Percentiles rank a stretch among this genome's conserved stretches.
phyloP scores from a whole-genome alignment of 495 filamentous ascomycete species.

The Aspergillus wentii region DNA sequence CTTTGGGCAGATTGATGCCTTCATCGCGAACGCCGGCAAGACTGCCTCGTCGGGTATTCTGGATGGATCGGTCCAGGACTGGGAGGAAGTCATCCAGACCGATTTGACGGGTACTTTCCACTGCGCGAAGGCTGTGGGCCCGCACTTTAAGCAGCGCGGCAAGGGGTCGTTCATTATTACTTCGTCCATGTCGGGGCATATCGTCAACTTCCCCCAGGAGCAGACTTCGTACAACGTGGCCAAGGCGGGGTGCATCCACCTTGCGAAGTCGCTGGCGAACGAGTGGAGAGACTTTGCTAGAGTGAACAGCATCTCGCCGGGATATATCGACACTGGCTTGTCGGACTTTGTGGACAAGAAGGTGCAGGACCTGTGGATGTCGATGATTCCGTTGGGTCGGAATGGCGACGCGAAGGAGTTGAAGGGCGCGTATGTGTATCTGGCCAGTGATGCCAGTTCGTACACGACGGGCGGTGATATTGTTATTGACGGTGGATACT shows the following conservation, averaged over 20 bases:
- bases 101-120: slow-evolving; percentile 62
- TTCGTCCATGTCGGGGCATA: slow-evolving; percentile 64
- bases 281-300: slow-evolving; percentile 77
- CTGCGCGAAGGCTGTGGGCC: slow-evolving; percentile 63
- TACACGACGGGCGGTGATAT: slow-evolving; percentile 84
- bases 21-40: slow-evolving; percentile 65
- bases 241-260: slow-evolving; percentile 57
- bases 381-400: slow-evolving; percentile 73
- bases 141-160: slow-evolving; percentile 58
- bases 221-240: slow-evolving; percentile 79
- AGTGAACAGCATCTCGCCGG: slow-evolving; percentile 69
- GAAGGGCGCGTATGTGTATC: slow-evolving; percentile 78
- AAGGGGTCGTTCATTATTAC: slow-evolving; percentile 61
- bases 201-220: slow-evolving; percentile 74
- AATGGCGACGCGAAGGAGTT: slow-evolving; percentile 75
- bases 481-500: slow-evolving; percentile 64
- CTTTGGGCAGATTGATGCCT: slow-evolving; percentile 61
- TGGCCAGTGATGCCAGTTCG: slow-evolving; percentile 68
- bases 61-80: slow-evolving; percentile 59
- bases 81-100: slow-evolving; percentile 63
- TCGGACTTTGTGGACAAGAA: slow-evolving; percentile 70
- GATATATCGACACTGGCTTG: slow-evolving; percentile 76
- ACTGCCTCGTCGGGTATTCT: slow-evolving; percentile 59
- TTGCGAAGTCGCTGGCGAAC: slow-evolving; percentile 60
- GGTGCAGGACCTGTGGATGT: slow-evolving; percentile 63